phyloP scores from a whole-genome alignment of 208 protist species.

The Sergeia podlipaevii region DNA sequence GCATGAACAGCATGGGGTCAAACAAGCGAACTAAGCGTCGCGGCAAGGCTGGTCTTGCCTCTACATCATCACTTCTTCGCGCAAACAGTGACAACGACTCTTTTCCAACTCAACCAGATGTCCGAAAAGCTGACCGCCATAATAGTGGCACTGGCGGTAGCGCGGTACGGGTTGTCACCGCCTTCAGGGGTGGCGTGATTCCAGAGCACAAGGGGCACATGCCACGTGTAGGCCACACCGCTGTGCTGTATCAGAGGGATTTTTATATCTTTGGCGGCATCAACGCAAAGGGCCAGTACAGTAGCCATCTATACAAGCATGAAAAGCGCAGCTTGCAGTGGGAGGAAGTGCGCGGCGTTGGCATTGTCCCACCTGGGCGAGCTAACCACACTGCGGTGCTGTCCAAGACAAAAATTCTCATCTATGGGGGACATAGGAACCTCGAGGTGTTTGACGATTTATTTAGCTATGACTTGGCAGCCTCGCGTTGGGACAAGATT shows the following conservation, averaged over 20 bases:
- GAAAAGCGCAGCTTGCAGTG: conserved; percentile 80
- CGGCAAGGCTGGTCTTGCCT: too few relatives aligned
- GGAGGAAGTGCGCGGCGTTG: conserved; percentile 70
- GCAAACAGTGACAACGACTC: not conserved
- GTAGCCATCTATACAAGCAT: conserved; percentile 56
- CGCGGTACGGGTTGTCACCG: conserved; percentile 18
- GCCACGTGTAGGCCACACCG: conserved; percentile 74
- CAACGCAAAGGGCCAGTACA: conserved; percentile 63
- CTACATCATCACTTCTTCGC: too few relatives aligned
- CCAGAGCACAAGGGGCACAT: conserved; percentile 66
- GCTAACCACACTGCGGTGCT: conserved; percentile 73
- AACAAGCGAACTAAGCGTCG: too few relatives aligned
- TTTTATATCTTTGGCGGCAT: conserved; percentile 81
- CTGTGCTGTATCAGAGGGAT: conserved; percentile 63
- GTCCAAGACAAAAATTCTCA: conserved; percentile 63
- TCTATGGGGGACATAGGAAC: conserved; percentile 76
- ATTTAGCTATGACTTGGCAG: conserved; percentile 61
- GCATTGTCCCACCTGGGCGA: conserved; percentile 65
- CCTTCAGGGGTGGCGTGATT: conserved; percentile 51
- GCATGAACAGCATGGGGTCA: too few relatives aligned
- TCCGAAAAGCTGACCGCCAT: too few relatives aligned
- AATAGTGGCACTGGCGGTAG: not conserved
- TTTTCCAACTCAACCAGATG: not conserved
- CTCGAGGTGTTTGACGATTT: conserved; percentile 82
- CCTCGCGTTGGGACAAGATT: conserved; percentile 74